phyloP scores from a whole-genome alignment of 2,329 filamentous ascomycete species.

The Elsinoe fawcettii region DNA sequence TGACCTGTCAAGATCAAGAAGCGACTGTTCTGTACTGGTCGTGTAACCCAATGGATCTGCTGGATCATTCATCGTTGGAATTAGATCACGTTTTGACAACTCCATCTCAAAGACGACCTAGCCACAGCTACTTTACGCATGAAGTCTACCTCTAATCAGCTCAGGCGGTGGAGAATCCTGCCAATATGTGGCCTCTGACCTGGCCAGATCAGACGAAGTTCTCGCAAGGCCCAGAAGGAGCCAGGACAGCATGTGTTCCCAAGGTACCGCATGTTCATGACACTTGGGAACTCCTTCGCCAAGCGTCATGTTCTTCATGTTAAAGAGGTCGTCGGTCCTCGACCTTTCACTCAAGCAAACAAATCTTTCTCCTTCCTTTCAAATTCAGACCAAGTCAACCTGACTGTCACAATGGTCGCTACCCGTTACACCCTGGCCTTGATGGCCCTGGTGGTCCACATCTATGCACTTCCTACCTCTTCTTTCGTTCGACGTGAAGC shows the following conservation, averaged over 20 bases:
- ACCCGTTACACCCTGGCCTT: not conserved
- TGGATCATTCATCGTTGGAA: too few relatives aligned
- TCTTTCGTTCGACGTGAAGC: not conserved
- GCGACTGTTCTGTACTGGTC: too few relatives aligned
- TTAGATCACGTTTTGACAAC: too few relatives aligned
- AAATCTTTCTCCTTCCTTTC: not conserved
- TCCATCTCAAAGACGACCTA: too few relatives aligned
- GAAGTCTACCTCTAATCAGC: too few relatives aligned
- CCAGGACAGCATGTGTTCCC: not conserved
- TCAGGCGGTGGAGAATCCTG: too few relatives aligned
- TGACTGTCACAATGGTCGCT: not conserved
- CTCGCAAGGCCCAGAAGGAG: not conserved
- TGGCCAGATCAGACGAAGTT: not conserved
- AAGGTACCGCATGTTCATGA: not conserved
- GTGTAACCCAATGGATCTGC: too few relatives aligned
- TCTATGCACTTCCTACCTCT: conserved; percentile 4
- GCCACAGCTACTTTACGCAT: too few relatives aligned
- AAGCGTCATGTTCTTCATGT: not conserved
- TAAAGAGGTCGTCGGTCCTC: not conserved
- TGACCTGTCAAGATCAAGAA: too few relatives aligned
- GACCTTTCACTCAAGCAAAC: not conserved
- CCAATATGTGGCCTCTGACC: too few relatives aligned
- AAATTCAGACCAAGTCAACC: not conserved
- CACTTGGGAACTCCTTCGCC: not conserved
- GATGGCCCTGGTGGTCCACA: conserved; percentile 9